phyloP scores from a whole-genome alignment of 257 asterid species.

The Solanum piurae region DNA sequence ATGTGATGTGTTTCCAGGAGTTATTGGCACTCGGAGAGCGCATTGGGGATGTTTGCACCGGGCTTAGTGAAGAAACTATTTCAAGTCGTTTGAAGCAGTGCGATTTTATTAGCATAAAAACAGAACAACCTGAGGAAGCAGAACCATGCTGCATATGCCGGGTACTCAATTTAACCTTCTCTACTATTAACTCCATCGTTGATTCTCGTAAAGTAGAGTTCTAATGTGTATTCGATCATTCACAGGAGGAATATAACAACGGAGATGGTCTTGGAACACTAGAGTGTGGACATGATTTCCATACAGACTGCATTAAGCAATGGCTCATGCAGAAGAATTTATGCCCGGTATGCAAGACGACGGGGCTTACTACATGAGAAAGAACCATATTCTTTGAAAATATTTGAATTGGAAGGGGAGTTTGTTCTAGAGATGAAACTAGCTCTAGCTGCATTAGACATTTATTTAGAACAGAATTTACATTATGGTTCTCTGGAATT shows the following conservation, averaged over 20 bases:
- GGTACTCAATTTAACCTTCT: constrained; percentile 6
- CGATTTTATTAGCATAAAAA: constrained; percentile 3
- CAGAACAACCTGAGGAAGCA: constrained; percentile 3
- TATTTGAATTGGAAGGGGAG: background rate
- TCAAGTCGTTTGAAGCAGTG: constrained; percentile 16
- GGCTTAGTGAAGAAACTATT: constrained; percentile 27
- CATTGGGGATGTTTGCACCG: constrained; percentile 34
- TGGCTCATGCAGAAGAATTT: constrained; percentile 39
- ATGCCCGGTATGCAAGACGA: constrained; percentile 39
- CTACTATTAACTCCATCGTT: background rate
- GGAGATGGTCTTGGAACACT: constrained; percentile 30
- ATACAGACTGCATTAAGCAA: constrained; percentile 27
- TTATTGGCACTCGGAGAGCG: constrained; percentile 36
- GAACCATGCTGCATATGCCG: constrained; percentile 42
- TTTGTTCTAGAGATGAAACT: background rate
- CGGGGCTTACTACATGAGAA: constrained; percentile 19
- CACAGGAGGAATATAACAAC: constrained; percentile 30
- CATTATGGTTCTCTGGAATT: background rate
- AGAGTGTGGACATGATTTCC: constrained; percentile 38
- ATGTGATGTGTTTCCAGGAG: constrained; percentile 14
- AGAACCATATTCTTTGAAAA: background rate
- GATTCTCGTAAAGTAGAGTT: background rate
- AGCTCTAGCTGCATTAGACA: background rate
- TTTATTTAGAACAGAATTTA: background rate
- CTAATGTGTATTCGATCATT: background rate